These are phyloP conservation scores for Yamadazyma trypodendri DNA, from an alignment of 1,139 yeast genomes.

Conservation along the genomic window DNA sequence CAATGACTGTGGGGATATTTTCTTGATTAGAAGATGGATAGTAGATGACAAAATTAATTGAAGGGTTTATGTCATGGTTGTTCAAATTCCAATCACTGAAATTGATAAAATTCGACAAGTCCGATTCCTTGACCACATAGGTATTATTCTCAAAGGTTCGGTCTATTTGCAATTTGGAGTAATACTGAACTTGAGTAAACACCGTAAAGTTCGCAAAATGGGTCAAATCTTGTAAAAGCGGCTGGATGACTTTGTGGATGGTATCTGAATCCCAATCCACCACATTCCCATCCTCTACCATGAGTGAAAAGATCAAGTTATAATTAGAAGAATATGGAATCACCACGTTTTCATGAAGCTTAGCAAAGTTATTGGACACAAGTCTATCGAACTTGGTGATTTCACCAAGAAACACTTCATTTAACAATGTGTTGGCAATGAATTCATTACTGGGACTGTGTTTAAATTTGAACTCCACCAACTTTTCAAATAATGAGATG, in stretches of 20 bases:
- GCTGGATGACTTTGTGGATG: constrained; percentile 25
- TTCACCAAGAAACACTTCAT: constrained; percentile 38
- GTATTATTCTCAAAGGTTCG: constrained; percentile 20
- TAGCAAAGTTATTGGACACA: constrained; percentile 14
- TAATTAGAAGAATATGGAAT: constrained; percentile 60
- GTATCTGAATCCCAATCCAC: constrained; percentile 41
- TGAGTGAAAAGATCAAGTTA: constrained; percentile 63
- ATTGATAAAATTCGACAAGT: constrained; percentile 70
- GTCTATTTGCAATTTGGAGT: constrained; percentile 37
- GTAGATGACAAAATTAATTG: constrained; percentile 67
- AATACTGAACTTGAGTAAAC: constrained; percentile 78
- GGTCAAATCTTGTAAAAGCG: constrained; percentile 31
- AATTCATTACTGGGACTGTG: constrained; percentile 29
- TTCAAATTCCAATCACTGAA: constrained; percentile 76
- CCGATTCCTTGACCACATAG: constrained; percentile 38
- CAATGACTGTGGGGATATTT: constrained; percentile 44
- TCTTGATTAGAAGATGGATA: constrained; percentile 50
- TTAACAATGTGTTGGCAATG: constrained; percentile 30
- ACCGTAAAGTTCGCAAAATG: constrained; percentile 69
- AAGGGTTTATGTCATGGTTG: constrained; percentile 56
- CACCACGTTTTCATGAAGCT: constrained; percentile 30
- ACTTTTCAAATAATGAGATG: constrained; percentile 36
- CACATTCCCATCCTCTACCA: constrained; percentile 40
- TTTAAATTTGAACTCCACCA: constrained; percentile 23
- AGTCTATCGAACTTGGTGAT: constrained; percentile 23